Conservation (phyloP, 495 filamentous ascomycete species). For the Hypoxylon subgilvum region DNA sequence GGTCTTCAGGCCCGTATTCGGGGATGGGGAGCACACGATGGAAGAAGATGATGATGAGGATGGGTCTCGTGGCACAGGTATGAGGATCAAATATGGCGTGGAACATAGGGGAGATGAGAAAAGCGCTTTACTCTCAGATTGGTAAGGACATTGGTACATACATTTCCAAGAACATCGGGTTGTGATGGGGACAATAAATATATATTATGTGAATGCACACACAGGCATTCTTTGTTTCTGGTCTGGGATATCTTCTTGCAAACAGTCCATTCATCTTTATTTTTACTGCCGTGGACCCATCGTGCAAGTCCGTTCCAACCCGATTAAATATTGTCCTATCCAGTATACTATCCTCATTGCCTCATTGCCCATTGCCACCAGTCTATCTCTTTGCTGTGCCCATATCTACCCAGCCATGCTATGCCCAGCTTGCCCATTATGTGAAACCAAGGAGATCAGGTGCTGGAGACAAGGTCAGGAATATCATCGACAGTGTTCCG, state of each 20-base stretch:
- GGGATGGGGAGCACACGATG: conserved; percentile 84
- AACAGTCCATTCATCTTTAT: conserved; percentile 19
- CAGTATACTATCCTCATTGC: conserved; percentile 9
- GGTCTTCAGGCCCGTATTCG: conserved; percentile 70
- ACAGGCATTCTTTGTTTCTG: background rate
- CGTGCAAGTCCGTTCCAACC: background rate
- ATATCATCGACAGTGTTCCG: conserved; percentile 66
- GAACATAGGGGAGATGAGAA: conserved; percentile 35
- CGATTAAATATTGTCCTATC: background rate
- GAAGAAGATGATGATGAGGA: conserved; percentile 28
- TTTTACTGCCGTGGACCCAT: conserved; percentile 17
- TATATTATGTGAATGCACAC: conserved; percentile 1
- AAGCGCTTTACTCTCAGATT: conserved; percentile 29
- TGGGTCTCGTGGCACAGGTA: background rate
- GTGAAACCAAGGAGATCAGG: conserved; percentile 20
- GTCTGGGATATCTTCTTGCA: conserved; percentile 27
- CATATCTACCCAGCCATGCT: background rate
- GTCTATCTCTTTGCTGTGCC: background rate
- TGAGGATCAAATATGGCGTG: background rate
- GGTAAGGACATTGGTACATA: no score
- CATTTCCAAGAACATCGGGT: background rate
- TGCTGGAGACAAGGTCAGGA: conserved; percentile 60
- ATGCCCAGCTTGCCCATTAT: background rate
- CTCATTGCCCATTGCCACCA: background rate
- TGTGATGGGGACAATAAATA: conserved; percentile 9